Evolutionary conservation across 257 asterid species (phyloP).

Genomic region (Ilex asprella): DNA sequence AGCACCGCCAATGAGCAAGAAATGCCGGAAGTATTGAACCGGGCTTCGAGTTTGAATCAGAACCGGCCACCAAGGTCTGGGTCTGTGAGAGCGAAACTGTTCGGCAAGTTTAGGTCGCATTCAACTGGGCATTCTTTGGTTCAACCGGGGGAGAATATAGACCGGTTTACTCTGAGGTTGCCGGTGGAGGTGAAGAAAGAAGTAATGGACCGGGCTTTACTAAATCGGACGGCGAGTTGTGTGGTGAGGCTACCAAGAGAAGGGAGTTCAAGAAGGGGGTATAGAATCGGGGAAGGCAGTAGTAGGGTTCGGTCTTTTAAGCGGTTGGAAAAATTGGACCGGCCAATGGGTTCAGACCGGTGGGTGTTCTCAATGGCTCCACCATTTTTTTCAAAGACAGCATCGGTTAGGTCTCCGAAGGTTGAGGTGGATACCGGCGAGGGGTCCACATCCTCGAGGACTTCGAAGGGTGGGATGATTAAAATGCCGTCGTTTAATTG

Average conservation of each 20-base stretch:
- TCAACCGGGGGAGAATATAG: conserved; percentile 58
- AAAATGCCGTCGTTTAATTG: conserved; percentile 64
- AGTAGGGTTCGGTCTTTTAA: conserved; percentile 29
- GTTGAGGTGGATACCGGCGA: conserved; percentile 40
- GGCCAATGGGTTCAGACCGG: conserved; percentile 47
- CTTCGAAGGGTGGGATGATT: conserved; percentile 16
- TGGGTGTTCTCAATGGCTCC: conserved; percentile 33
- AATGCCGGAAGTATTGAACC: conserved; percentile 6
- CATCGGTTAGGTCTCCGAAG: conserved; percentile 49
- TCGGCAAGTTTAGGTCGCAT: conserved; percentile 68
- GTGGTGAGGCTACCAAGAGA: conserved; percentile 30
- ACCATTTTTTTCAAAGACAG: conserved; percentile 39
- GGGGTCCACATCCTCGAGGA: conserved; percentile 18
- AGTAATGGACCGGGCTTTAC: conserved; percentile 53
- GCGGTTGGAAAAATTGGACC: conserved; percentile 38
- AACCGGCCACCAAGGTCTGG: conserved; percentile 36
- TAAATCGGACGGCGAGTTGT: conserved; percentile 46
- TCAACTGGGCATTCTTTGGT: conserved; percentile 89
- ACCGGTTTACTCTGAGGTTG: conserved; percentile 64
- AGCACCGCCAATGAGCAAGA: background rate
- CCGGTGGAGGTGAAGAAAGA: conserved; percentile 62
- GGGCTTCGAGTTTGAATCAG: conserved; percentile 27
- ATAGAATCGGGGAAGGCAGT: conserved; percentile 46
- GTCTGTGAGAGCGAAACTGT: conserved; percentile 28
- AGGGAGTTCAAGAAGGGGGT: conserved; percentile 43